Evolutionary conservation across 805 yeast species (phyloP).

Genomic region (Zygosaccharomyces kombuchaensis): DNA sequence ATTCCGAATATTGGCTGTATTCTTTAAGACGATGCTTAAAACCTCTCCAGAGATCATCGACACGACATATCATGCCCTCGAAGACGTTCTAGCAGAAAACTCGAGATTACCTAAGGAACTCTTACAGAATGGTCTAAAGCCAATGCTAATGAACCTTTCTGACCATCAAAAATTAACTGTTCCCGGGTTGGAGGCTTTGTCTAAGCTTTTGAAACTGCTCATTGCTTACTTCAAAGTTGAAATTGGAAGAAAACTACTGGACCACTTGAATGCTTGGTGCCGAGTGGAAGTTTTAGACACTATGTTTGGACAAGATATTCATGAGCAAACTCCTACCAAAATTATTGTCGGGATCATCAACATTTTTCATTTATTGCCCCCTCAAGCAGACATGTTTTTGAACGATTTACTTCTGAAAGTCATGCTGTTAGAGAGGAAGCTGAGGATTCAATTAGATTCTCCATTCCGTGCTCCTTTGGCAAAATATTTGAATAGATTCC

Average conservation of each 20-base stretch:
- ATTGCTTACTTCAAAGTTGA: slow-evolving; percentile 95
- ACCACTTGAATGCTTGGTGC: slow-evolving; percentile 95
- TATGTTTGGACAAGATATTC: slow-evolving; percentile 74
- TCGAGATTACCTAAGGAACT: slow-evolving; percentile 89
- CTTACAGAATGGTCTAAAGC: slow-evolving; percentile 90
- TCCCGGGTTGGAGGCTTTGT: slow-evolving; percentile 85
- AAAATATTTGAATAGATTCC: slow-evolving; percentile 76
- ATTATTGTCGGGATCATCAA: slow-evolving; percentile 87
- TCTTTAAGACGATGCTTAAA: slow-evolving; percentile 87
- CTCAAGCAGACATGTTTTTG: slow-evolving; percentile 88
- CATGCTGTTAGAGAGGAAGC: slow-evolving; percentile 70
- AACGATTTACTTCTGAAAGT: slow-evolving; percentile 78
- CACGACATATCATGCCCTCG: slow-evolving; percentile 88
- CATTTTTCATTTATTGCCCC: slow-evolving; percentile 86
- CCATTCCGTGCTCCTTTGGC: slow-evolving; percentile 92
- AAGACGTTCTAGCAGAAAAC: slow-evolving; percentile 76
- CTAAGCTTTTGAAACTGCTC: slow-evolving; percentile 75
- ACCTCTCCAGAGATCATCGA: slow-evolving; percentile 82
- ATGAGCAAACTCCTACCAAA: slow-evolving; percentile 74
- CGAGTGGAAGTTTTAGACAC: slow-evolving; percentile 72
- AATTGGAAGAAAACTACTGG: slow-evolving; percentile 87
- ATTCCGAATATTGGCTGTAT: slow-evolving; percentile 83
- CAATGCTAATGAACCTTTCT: slow-evolving; percentile 90
- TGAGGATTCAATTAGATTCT: slow-evolving; percentile 79
- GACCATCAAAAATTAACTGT: slow-evolving; percentile 90